These are phyloP conservation scores for Citeromyces nyonsensis DNA, from an alignment of 805 yeast species.

Conservation along the genomic window DNA sequence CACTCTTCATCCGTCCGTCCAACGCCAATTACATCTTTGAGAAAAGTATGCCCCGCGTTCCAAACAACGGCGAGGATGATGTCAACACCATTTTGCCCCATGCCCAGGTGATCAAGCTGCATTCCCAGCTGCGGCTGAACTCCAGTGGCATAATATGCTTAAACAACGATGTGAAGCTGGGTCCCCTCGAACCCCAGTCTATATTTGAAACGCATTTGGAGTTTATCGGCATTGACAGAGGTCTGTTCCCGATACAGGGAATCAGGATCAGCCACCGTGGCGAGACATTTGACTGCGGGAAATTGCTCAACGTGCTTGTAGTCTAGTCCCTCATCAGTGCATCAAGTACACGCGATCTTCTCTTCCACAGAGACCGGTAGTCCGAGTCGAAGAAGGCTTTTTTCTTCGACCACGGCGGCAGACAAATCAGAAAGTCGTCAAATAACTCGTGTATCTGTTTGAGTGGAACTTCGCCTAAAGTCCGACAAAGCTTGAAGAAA, in stretches of 20 bases:
- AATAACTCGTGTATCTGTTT: conserved; percentile 11
- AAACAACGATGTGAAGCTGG: conserved; percentile 50
- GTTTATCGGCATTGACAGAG: conserved; percentile 47
- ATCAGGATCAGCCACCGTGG: conserved; percentile 58
- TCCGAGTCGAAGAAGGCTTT: conserved; percentile 11
- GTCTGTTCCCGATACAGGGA: conserved; percentile 49
- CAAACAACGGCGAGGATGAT: conserved; percentile 8
- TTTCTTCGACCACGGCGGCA: conserved; percentile 10
- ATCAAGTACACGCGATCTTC: conserved; percentile 15
- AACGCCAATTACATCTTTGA: conserved; percentile 15
- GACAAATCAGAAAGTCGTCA: conserved; percentile 13
- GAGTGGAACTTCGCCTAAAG: conserved; percentile 10
- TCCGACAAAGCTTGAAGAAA: conserved; percentile 16
- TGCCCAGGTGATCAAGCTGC: conserved; percentile 10
- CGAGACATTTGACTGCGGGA: conserved; percentile 57
- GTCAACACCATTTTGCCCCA: conserved; percentile 14
- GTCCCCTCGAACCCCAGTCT: conserved; percentile 42
- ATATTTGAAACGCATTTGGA: conserved; percentile 50
- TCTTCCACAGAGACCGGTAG: conserved; percentile 11
- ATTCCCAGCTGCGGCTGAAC: conserved; percentile 12
- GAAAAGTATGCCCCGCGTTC: conserved; percentile 19
- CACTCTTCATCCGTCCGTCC: conserved; percentile 27
- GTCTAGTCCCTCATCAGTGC: conserved; percentile 7
- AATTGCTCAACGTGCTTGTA: conserved; percentile 54
- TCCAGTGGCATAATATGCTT: conserved; percentile 44